Evolutionary conservation across 768 basidiomycete species (phyloP).

Genomic region (Tricholoma hemisulphureum): DNA sequence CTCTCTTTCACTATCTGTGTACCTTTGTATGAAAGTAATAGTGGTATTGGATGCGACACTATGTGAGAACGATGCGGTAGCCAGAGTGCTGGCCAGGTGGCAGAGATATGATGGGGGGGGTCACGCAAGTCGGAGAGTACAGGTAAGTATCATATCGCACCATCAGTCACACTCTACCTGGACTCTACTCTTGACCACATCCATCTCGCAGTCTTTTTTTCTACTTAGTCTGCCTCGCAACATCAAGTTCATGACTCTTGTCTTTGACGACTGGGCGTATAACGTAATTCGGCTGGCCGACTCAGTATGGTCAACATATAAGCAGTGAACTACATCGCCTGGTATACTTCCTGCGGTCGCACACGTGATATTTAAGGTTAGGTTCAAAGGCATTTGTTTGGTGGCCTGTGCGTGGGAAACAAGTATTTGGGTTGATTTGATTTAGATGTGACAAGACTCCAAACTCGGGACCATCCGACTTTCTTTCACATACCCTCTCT

Average conservation of each 20-base stretch:
- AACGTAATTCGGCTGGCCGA: background rate
- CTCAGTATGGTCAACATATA: background rate
- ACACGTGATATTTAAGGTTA: conserved; percentile 39
- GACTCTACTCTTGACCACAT: conserved; percentile 23
- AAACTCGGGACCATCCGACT: conserved; percentile 47
- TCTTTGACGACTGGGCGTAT: background rate
- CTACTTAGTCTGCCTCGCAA: background rate
- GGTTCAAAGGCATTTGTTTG: conserved; percentile 31
- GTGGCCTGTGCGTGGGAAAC: conserved; percentile 50
- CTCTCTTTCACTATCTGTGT: too few relatives aligned
- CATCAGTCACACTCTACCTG: conserved; percentile 23
- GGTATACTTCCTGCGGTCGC: background rate
- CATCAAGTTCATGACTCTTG: background rate
- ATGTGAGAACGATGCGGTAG: too few relatives aligned
- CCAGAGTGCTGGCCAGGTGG: too few relatives aligned
- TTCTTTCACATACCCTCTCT: conserved; percentile 51
- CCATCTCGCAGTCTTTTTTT: conserved; percentile 4
- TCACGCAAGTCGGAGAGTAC: conserved; percentile 7
- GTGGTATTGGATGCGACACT: too few relatives aligned
- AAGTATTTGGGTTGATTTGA: conserved; percentile 39
- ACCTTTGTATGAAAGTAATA: too few relatives aligned
- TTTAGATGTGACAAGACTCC: conserved; percentile 43
- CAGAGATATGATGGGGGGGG: too few relatives aligned
- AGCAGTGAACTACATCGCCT: background rate
- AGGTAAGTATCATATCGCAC: conserved; percentile 12